Evolutionary conservation across 129 eudicot species (phyloP), one percentile per base, ranked within the genome.

Genomic region (Flaveria sonorensis): DNA sequence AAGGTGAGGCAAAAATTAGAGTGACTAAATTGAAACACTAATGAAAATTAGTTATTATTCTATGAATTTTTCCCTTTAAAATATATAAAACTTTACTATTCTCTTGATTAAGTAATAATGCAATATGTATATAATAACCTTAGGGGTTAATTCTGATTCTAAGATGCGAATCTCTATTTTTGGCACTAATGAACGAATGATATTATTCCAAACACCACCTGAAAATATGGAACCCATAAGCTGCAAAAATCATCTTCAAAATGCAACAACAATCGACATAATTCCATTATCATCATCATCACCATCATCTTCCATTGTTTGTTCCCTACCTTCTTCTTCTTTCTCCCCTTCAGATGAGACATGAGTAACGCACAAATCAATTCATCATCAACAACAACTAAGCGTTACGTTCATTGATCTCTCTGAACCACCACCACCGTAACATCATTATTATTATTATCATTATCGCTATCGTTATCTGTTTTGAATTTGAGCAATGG

Each of bases 361-460:
- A 80, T 40, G 40, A 69, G 74, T 80, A 73, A 80, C 79, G 79
- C 64, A 2, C 67, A 39, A 36, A 47, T 63, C 81, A 24, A 21
- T 32, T 73, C 57, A 73, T 40, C 19, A 40, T 14, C 20, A 24
- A 60, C 30, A 62, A 28, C 26, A 40, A 68, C 10, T 51, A 64
- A 28, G 70, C 79, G 79, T 66, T 68, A 73, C 84, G 84, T 80
- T 66, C 75, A 80, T 80, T 66, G 75, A 26, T 80, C 83, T 80
- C 83, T 64, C 61, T 79, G 74, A 72, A 79, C 52, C 72, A 71
- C 42, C 68, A 75, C 47, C 79, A 1, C 47, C n/a, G 23, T 8
- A 43, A 12, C 40, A 0, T 0, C 7, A 32, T 4, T 0, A 6
- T 32, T 3, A 32, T 32, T 5, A 6, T 32, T 5, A 32, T 32